Evolutionary conservation across 306 rosid genomes (phyloP).

Genomic region (Macrotyloma uniflorum): DNA sequence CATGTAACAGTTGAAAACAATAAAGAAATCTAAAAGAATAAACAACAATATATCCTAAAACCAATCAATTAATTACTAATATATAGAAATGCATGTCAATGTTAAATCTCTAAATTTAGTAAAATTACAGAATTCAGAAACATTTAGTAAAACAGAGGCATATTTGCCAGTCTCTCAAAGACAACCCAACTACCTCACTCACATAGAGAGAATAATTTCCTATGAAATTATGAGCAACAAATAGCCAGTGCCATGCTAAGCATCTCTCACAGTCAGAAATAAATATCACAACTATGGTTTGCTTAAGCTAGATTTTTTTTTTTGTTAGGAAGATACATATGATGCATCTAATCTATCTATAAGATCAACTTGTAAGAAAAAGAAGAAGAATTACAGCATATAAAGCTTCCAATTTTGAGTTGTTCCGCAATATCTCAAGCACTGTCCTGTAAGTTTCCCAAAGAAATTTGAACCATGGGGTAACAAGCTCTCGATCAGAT

Average conservation of each 20-base stretch:
- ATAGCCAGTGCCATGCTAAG: not conserved
- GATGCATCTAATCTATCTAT: not conserved
- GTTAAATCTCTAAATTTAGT: not conserved
- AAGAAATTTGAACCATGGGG: conserved; percentile 96
- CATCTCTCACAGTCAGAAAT: not conserved
- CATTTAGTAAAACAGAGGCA: not conserved
- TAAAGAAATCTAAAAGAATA: not conserved
- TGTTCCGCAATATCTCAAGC: conserved; percentile 92
- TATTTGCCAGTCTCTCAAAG: not conserved
- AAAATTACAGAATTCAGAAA: not conserved
- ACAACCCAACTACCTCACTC: not conserved
- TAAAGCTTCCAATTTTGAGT: conserved; percentile 91
- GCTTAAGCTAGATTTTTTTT: not conserved
- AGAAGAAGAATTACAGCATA: conserved; percentile 70
- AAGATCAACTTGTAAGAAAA: not conserved
- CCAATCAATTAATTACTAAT: not conserved
- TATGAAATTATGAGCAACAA: not conserved
- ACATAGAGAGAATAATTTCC: not conserved
- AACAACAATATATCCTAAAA: conserved; percentile 7
- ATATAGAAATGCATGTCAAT: not conserved
- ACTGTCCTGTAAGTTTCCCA: conserved; percentile 99
- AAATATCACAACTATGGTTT: not conserved
- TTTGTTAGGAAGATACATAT: not conserved
- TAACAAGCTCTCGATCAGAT: conserved; percentile 91
- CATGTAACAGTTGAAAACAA: not conserved